Base-by-base conservation (phyloP, 352 stramenopile species). In the Phytophthora agathidicida region DNA sequence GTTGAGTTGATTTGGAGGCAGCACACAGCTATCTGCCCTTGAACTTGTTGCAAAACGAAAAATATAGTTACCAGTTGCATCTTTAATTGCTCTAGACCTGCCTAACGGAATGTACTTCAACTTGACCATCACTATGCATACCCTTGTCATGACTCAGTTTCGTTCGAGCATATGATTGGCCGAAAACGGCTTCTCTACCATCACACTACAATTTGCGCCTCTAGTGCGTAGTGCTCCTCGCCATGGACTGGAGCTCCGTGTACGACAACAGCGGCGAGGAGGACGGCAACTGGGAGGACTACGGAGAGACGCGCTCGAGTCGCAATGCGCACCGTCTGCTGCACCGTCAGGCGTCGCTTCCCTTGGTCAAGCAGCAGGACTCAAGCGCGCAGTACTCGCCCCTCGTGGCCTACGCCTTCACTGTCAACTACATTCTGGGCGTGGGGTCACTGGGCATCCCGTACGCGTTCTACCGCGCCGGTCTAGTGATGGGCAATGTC, bases 341-440 rank as follows among this genome's bases (percentile, higher is more conserved):
- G 44, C 80, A 88, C 52, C 77, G 75, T 52, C 72, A 80, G 66
- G 30, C 74, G 31, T 87, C 77, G 44, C 44, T 89, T n/a, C 55
- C 78, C 16, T 63, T 88, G 7, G 22, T 45, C 17, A 71, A 71
- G 43, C 55, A 67, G n/a, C 53, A 77, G 37, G 31, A 43, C 39
- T 7, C 43, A 7, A 44, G 26, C 26, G 36, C 45, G 11, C 70
- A 78, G 51, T 96, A 96, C 64, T 86, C 80, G 47, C 78, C 84
- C 7, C 44, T 88, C 9, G 82, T 94, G 20, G 78, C 90, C 24
- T 96, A 96, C 62, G 84, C 80, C 30, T 95, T 97, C 63, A 96
- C 90, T 7, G 89, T 97, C 42, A 97, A 97, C 68, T 97, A 97
- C 71, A 96, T 97, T 56, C 71, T 97, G 11, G 90, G 90, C 33